These are phyloP conservation scores for Potentilla sterilis DNA, from an alignment of 306 rosid species.

Conservation along the genomic window DNA sequence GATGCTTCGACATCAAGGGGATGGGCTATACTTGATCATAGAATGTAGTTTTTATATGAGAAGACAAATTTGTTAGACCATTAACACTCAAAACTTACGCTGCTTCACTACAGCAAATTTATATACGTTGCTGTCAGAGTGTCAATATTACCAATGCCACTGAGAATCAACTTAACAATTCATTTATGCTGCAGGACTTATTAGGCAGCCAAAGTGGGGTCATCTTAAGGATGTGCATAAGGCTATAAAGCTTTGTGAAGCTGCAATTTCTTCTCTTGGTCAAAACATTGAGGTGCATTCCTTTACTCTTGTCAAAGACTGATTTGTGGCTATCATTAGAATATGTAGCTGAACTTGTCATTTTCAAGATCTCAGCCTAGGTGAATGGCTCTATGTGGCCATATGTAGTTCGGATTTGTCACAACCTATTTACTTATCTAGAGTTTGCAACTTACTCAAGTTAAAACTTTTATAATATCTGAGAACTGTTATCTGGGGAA, in stretches of 20 bases:
- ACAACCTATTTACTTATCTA: not conserved
- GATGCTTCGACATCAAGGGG: not conserved
- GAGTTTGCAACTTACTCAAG: not conserved
- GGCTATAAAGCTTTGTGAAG: constrained; percentile 84
- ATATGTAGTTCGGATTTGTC: not conserved
- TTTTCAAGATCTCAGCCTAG: constrained; percentile 9
- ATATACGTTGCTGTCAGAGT: not conserved
- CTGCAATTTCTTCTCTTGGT: constrained; percentile 68
- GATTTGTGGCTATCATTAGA: not conserved
- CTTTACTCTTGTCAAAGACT: constrained; percentile 4
- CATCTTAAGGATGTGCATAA: constrained; percentile 87
- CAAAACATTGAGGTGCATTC: constrained; percentile 64
- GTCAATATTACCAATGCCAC: not conserved
- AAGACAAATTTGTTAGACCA: not conserved
- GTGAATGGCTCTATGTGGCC: not conserved
- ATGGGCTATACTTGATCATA: constrained; percentile 1
- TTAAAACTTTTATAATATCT: not conserved
- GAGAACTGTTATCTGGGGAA: not conserved
- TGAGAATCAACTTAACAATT: constrained; percentile 12
- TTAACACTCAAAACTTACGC: not conserved
- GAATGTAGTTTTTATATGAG: constrained; percentile 8
- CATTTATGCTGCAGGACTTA: constrained; percentile 52
- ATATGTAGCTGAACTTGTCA: not conserved
- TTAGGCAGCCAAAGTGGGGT: constrained; percentile 97
- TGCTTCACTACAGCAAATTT: not conserved